Conservation (phyloP, 352 stramenopile genomes). For the Thalassiosira mediterranea region DNA sequence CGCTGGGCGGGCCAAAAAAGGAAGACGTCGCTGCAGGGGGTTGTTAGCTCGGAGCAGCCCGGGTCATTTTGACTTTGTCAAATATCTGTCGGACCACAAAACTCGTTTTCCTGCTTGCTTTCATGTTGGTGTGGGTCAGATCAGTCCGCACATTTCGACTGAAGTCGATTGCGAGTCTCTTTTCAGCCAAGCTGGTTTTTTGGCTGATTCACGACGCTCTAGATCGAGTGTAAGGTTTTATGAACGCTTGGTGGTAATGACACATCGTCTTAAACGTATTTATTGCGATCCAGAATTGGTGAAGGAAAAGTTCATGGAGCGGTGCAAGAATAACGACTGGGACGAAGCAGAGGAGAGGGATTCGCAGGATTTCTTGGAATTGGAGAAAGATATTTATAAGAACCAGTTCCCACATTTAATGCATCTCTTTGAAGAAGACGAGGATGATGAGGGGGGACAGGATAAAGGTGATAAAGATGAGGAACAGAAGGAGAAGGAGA, state of each 20-base stretch:
- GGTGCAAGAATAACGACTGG: conserved; percentile 21
- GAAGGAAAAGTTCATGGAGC: conserved; percentile 9
- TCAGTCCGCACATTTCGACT: conserved; percentile 7
- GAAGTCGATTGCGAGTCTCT: conserved; percentile 37
- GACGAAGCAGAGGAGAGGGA: conserved; percentile 25
- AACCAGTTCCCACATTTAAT: conserved; percentile 11
- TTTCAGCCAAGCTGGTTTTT: conserved; percentile 21
- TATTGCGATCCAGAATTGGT: conserved; percentile 13
- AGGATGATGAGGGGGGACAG: conserved; percentile 1
- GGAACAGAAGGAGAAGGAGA: background rate
- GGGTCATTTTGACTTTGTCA: conserved; percentile 27
- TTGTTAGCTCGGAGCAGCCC: no score
- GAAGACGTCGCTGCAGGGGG: no score
- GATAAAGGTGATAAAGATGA: conserved; percentile 1
- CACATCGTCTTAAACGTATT: conserved; percentile 20
- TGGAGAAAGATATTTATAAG: conserved; percentile 22
- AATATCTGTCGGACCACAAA: conserved; percentile 15
- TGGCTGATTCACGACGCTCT: background rate
- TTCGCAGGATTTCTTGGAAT: conserved; percentile 4
- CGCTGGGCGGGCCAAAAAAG: no score
- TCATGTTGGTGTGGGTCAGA: conserved; percentile 11
- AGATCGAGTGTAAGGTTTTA: background rate
- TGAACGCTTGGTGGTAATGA: conserved; percentile 14
- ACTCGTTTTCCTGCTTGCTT: background rate
- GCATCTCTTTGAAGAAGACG: conserved; percentile 13